A percentile compares a stretch with the other conserved stretches of the same genome.
Conservation (phyloP, 2,329 filamentous ascomycete genomes). For the Lasiodiplodia gonubiensis region DNA sequence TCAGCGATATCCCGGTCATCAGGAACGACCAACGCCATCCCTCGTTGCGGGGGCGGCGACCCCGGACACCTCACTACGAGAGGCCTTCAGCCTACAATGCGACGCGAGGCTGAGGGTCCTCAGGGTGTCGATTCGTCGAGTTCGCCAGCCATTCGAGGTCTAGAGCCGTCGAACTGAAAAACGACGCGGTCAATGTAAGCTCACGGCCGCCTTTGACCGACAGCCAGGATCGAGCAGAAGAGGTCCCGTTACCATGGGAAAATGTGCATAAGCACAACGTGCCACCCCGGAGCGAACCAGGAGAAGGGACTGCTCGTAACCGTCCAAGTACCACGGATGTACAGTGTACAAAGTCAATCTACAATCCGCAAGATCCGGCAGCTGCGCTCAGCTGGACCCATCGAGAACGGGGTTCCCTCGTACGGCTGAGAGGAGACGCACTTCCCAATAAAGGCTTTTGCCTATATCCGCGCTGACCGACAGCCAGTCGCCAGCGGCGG, state of each 20-base stretch:
- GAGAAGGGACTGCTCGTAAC: neutral
- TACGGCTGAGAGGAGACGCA: neutral
- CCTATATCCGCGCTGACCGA: neutral
- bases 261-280: constrained; percentile 26
- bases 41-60: neutral
- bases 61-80: neutral
- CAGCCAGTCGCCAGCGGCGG: constrained; percentile 9
- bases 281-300: constrained; percentile 16
- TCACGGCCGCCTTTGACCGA: neutral
- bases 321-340: neutral
- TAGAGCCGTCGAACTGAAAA: neutral
- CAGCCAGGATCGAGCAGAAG: constrained; percentile 2
- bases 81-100: neutral
- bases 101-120: neutral
- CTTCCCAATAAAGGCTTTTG: neutral
- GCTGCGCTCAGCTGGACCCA: neutral
- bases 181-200: constrained; percentile 1
- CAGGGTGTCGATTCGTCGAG: neutral
- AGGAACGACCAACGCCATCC: neutral
- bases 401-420: neutral
- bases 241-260: constrained; percentile 17
- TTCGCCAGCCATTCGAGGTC: neutral
- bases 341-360: neutral
- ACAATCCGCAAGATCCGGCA: constrained; percentile 12
- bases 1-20: constrained; percentile 1